phyloP scores from a whole-genome alignment of 1,284 basidiomycete species.

The Leccinum griseonigrum region DNA sequence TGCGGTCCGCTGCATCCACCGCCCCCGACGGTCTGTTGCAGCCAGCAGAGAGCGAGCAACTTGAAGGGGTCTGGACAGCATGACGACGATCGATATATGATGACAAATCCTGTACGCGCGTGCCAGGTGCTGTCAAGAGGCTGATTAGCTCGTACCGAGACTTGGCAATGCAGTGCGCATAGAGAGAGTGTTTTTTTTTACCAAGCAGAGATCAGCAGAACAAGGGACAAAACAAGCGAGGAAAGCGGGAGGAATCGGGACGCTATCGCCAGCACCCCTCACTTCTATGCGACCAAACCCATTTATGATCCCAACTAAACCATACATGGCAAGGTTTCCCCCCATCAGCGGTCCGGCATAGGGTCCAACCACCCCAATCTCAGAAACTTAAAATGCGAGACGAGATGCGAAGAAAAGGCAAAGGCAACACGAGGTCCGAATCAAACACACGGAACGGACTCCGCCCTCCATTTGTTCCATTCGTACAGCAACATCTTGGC shows the following conservation, averaged over 20 bases:
- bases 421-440: conserved; percentile 1
- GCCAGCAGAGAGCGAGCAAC: neutral
- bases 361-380: neutral
- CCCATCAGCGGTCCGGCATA: conserved; percentile 1
- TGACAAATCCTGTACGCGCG: conserved; percentile 1
- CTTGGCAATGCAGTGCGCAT: neutral
- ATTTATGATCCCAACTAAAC: conserved; percentile 1
- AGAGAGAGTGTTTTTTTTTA: neutral
- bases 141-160: neutral
- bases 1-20: conserved; percentile 2
- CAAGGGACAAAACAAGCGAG: neutral
- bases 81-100: neutral
- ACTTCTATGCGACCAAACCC: neutral
- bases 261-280: neutral
- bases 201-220: conserved; percentile 7
- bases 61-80: neutral
- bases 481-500: neutral
- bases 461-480: neutral
- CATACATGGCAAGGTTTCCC: neutral
- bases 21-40: neutral
- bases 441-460: neutral
- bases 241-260: neutral
- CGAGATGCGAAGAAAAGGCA: neutral
- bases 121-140: neutral
- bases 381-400: neutral